These are phyloP conservation scores for Phylloporus sp. DNA, from an alignment of 768 basidiomycete species.

Conservation along the genomic window DNA sequence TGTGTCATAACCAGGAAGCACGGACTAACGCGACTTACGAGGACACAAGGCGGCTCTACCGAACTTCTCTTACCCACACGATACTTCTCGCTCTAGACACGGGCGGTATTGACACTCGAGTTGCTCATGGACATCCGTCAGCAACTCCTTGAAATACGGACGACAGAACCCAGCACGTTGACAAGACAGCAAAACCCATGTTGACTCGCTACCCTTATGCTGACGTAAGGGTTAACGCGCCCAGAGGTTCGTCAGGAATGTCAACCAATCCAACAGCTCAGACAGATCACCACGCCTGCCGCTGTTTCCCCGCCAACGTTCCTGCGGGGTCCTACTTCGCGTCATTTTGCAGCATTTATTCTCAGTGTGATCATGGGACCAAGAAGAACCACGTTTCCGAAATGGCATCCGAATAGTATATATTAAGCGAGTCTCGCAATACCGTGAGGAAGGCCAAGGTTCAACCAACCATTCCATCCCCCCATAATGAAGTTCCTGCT, in stretches of 20 bases:
- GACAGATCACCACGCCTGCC: background rate
- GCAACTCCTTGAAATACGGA: too few relatives aligned
- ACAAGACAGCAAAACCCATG: too few relatives aligned
- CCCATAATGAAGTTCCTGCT: constrained; percentile 20
- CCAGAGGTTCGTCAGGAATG: too few relatives aligned
- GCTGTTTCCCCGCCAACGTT: background rate
- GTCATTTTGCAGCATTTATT: background rate
- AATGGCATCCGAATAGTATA: constrained; percentile 4
- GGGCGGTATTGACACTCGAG: too few relatives aligned
- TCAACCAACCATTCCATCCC: background rate
- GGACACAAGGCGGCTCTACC: background rate
- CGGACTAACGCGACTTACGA: background rate
- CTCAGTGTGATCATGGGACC: constrained; percentile 1
- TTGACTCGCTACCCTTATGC: too few relatives aligned
- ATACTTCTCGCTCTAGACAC: too few relatives aligned
- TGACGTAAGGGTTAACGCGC: too few relatives aligned
- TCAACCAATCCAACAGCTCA: background rate
- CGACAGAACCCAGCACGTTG: too few relatives aligned
- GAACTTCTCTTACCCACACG: too few relatives aligned
- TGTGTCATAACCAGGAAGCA: too few relatives aligned
- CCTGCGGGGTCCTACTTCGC: background rate
- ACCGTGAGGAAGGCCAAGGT: background rate
- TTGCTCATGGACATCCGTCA: too few relatives aligned
- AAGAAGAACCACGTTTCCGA: background rate
- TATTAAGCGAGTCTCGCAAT: constrained; percentile 1